Base-by-base conservation (phyloP, 257 asterid species). In the Jaltomata sinuosa region DNA sequence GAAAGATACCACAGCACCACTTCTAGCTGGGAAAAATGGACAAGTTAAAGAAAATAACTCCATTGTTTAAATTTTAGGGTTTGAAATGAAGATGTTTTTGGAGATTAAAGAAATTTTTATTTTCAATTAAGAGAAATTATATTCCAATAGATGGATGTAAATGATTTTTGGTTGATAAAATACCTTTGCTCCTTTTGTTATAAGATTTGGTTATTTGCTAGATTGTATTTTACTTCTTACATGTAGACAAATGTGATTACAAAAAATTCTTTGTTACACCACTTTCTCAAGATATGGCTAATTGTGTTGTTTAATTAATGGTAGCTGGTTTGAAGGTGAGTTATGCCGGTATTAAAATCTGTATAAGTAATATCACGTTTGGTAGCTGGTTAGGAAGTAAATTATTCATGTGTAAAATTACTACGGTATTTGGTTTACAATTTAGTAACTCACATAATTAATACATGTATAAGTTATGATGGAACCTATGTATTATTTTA, bases 11-110 rank as follows among this genome's bases (percentile, higher is more conserved):
- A 88, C 92, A 27, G 61, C 84, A 18, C 95, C 95, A 21, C 93
- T 95, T 74, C 84, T 93, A 87, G 86, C 83, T 2, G 83, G 84
- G 31, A 87, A 85, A 59, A 86, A 83, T 47, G 53, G 88, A 82
- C 94, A 89, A 64, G 94, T 92, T 34, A 94, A 90, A 65, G 97
- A 93, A 82, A 84, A 80, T 68, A 87, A 85, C 81, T 89, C 92
- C 21, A 50, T 83, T 76, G 93, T 90, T 84, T 91, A 85, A 87
- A 68, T 45, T 80, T 45, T 71, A 42, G 77, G 15, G 1, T 84
- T n/a, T 62, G 19, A 64, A 18, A 27, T 16, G 27, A 77, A 47
- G n/a, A 49, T 29, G 50, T 34, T 64, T 38, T 57, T 4, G 9
- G 10, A 27, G 47, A 82, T 45, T 3, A 62, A 55, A 53, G 32